Evolutionary conservation across 2,329 filamentous ascomycete genomes (phyloP).

Genomic region (Huntiella moniliformis): DNA sequence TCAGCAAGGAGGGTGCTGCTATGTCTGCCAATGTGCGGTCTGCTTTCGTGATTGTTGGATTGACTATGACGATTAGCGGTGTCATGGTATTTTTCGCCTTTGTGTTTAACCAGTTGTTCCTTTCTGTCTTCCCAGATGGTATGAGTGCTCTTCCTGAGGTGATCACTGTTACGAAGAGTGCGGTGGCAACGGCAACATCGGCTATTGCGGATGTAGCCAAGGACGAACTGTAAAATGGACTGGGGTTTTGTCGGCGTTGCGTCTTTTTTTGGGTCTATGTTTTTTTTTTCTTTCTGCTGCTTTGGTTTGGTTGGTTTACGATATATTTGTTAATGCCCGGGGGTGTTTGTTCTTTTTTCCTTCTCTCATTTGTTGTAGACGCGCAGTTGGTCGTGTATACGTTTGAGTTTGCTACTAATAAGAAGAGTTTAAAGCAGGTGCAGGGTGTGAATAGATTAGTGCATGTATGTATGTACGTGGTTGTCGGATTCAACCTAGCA

Average conservation of each 20-base stretch:
- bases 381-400: too few relatives aligned
- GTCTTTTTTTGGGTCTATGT: not conserved
- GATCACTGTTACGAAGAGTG: not conserved
- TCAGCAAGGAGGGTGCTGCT: conserved; percentile 26
- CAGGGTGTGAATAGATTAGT: not conserved
- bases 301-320: not conserved
- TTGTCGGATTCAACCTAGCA: conserved; percentile 36
- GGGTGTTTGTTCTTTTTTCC: conserved; percentile 1
- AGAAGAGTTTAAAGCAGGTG: not conserved
- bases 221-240: conserved; percentile 11
- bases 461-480: not conserved
- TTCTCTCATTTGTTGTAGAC: conserved; percentile 2
- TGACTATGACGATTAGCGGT: conserved; percentile 49
- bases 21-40: conserved; percentile 47
- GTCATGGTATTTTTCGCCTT: conserved; percentile 10
- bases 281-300: conserved; percentile 5
- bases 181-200: not conserved
- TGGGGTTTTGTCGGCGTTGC: not conserved
- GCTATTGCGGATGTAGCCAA: conserved; percentile 3
- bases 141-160: not conserved
- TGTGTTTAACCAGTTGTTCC: conserved; percentile 9
- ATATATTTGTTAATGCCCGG: not conserved
- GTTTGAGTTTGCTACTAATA: conserved; percentile 12
- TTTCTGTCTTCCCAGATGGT: conserved; percentile 8
- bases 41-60: conserved; percentile 42